Conservation (phyloP, 192 early-diverging fungal species). For the Tieghemiomyces parasiticus region DNA sequence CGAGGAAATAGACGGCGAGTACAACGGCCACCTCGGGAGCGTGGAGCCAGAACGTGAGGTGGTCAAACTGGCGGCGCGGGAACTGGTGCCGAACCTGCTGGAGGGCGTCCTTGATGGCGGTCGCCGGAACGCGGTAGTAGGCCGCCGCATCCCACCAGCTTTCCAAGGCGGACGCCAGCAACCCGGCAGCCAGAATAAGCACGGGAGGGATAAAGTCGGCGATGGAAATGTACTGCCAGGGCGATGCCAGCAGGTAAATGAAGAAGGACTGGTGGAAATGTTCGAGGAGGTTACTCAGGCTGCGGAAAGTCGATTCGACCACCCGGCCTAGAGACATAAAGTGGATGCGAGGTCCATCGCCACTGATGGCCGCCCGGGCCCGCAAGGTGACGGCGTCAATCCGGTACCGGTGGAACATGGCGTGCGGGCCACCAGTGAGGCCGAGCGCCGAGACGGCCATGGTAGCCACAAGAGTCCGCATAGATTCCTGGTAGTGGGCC, state of each 20-base stretch:
- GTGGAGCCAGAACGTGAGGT: constrained; percentile 12
- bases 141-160: constrained; percentile 30
- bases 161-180: constrained; percentile 50
- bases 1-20: constrained; percentile 17
- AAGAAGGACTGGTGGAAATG: constrained; percentile 93
- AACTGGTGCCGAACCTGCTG: constrained; percentile 23
- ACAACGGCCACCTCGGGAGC: constrained; percentile 10
- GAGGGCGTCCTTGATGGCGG: constrained; percentile 15
- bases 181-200: constrained; percentile 53
- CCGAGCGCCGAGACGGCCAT: constrained; percentile 16
- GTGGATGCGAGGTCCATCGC: background rate
- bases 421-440: constrained; percentile 16
- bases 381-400: constrained; percentile 63
- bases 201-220: constrained; percentile 79
- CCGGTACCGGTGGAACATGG: constrained; percentile 35
- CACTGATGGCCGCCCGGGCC: constrained; percentile 11
- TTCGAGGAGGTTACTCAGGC: constrained; percentile 84
- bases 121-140: constrained; percentile 16
- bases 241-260: constrained; percentile 84
- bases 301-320: constrained; percentile 68
- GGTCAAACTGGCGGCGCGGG: constrained; percentile 13
- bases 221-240: constrained; percentile 67
- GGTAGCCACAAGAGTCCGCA: constrained; percentile 20
- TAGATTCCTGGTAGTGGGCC: constrained; percentile 22
- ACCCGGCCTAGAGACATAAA: constrained; percentile 27